phyloP scores from a whole-genome alignment of 75 land plant genomes.

The Chamaecyparis obtusa region DNA sequence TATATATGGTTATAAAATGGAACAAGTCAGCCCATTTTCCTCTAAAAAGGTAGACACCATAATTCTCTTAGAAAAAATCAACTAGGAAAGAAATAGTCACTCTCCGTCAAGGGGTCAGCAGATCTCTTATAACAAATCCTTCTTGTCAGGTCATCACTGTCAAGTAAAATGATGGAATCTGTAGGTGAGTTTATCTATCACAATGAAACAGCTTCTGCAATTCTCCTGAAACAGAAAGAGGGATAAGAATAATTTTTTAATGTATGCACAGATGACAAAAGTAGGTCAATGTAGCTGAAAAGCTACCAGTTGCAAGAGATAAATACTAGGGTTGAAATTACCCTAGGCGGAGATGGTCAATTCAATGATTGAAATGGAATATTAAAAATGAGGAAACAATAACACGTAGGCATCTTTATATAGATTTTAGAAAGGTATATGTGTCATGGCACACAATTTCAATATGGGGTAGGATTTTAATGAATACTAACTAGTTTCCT shows the following conservation, averaged over 20 bases:
- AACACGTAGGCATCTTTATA: too few species aligned
- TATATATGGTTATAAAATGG: not conserved
- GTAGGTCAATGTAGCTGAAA: not conserved
- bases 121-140: not conserved
- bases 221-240: not conserved
- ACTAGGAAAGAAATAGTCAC: not conserved
- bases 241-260: too few species aligned
- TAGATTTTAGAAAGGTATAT: too few species aligned
- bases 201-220: not conserved
- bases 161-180: not conserved
- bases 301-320: not conserved
- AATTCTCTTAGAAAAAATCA: not conserved
- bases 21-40: not conserved
- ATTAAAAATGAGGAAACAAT: too few species aligned
- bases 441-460: too few species aligned
- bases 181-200: not conserved
- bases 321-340: not conserved
- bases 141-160: not conserved
- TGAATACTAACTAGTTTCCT: too few species aligned
- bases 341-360: not conserved
- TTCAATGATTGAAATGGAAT: not conserved
- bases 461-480: too few species aligned
- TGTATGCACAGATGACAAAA: not conserved
- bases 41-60: not conserved
- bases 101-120: not conserved